Conservation (phyloP, 306 rosid genomes). For the Erythrophleum fordii region DNA sequence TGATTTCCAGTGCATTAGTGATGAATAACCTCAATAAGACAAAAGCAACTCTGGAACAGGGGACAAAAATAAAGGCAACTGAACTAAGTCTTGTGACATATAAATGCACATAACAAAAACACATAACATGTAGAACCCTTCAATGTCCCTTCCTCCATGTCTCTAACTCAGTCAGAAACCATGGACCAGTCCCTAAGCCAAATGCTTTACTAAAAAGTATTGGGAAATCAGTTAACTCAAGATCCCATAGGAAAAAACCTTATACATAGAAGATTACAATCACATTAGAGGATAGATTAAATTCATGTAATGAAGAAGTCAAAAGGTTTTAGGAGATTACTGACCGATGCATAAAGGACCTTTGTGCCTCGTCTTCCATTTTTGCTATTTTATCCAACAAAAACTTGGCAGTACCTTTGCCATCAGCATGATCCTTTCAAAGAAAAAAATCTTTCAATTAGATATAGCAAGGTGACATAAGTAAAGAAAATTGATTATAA, state of each 20-base stretch:
- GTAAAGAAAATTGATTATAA: constrained; percentile 31
- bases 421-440: constrained; percentile 71
- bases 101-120: neutral
- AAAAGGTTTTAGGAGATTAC: constrained; percentile 42
- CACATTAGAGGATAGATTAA: constrained; percentile 31
- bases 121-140: neutral
- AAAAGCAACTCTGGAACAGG: neutral
- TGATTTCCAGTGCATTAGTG: constrained; percentile 10
- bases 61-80: constrained; percentile 3
- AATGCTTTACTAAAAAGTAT: constrained; percentile 12
- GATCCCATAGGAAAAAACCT: constrained; percentile 16
- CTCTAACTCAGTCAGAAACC: constrained; percentile 17
- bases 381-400: constrained; percentile 79
- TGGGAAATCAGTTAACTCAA: constrained; percentile 27
- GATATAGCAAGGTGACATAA: constrained; percentile 33
- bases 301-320: constrained; percentile 19
- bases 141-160: neutral
- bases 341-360: constrained; percentile 97
- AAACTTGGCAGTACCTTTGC: constrained; percentile 80
- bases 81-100: constrained; percentile 20
- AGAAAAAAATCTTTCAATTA: constrained; percentile 38
- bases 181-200: constrained; percentile 10
- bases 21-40: constrained; percentile 27
- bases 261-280: constrained; percentile 7
- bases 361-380: constrained; percentile 87